phyloP scores from a whole-genome alignment of 345 rosid genomes.

The Rhizophora mangle region DNA sequence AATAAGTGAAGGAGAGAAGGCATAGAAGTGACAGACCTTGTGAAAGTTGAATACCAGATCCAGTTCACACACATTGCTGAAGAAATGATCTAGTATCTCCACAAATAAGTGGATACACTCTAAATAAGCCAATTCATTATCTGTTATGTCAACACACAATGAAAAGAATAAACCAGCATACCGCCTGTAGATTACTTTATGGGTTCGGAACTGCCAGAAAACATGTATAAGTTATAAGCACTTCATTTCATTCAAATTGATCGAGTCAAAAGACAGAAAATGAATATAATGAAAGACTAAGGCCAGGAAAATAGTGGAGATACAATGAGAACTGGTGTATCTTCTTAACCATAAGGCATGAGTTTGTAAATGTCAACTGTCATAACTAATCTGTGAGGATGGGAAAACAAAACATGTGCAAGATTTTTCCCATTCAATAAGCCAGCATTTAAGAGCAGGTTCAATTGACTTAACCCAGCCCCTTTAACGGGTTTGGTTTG shows the following conservation, averaged over 20 bases:
- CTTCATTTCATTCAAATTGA: background rate
- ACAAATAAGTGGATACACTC: conserved; percentile 95
- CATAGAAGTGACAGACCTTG: conserved; percentile 51
- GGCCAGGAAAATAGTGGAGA: background rate
- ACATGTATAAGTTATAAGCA: background rate
- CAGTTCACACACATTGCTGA: conserved; percentile 97
- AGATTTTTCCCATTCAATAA: background rate
- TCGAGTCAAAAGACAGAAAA: background rate
- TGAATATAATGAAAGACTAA: background rate
- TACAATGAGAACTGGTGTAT: background rate
- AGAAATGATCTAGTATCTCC: conserved; percentile 96
- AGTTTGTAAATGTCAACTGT: background rate
- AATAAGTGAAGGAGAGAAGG: background rate
- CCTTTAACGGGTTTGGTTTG: background rate
- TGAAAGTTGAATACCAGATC: conserved; percentile 95
- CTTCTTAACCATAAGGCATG: too few species aligned
- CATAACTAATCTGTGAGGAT: background rate
- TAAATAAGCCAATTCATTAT: conserved; percentile 87
- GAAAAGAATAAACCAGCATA: conserved; percentile 96
- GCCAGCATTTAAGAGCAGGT: too few species aligned
- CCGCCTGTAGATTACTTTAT: conserved; percentile 95
- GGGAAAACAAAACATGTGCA: too few species aligned
- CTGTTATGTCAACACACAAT: conserved; percentile 91
- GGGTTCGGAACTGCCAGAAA: conserved; percentile 74
- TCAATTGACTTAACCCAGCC: background rate